Evolutionary conservation across 768 basidiomycete genomes (phyloP), one percentile per base, ranked within the genome.

Genomic region (Fomitopsis pulvina): DNA sequence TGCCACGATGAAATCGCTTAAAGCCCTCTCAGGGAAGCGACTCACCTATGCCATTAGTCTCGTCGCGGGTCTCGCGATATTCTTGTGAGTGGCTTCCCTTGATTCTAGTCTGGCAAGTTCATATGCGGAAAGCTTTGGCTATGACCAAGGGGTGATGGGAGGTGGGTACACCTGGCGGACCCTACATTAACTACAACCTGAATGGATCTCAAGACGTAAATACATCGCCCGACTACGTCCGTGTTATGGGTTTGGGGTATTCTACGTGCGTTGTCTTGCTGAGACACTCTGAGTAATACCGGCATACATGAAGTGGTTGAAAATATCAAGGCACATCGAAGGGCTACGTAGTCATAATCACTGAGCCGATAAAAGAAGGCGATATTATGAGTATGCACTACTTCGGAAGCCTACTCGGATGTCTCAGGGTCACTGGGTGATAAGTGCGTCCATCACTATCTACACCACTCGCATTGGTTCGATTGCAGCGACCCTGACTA

Each of bases 121-220:
- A n/a, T n/a, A n/a, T n/a, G n/a, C n/a, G n/a, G n/a, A n/a, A n/a
- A 72, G 75, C 56, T 74, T 74, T 54, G 72, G 72, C 18, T 74
- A 74, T 65, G 72, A 73, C 55, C 72, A 74, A 60, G 72, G 72
- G 20, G 71, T 73, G 68, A 74, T 74, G 72, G 69, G 70, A 25
- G 71, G 72, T 41, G 37, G 8, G 55, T 47, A 26, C 9, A 20
- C 14, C 29, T 1, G 22, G 4, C 20, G 18, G 21, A 7, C n/a
- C 22, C 4, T 3, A 14, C 27, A 21, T 16, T 27, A 9, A 8
- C 29, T 22, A 18, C 2, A 16, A 18, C 34, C 38, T 28, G 49
- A 24, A 16, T 14, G n/a, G n/a, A 3, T 24, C 26, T 11, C 9
- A 24, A 57, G 56, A 53, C 29, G 71, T 74, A 16, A 74, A 74